Evolutionary conservation across 2,329 filamentous ascomycete species (phyloP), one percentile per base, ranked within the genome.

Genomic region (Pochonia chlamydosporia): DNA sequence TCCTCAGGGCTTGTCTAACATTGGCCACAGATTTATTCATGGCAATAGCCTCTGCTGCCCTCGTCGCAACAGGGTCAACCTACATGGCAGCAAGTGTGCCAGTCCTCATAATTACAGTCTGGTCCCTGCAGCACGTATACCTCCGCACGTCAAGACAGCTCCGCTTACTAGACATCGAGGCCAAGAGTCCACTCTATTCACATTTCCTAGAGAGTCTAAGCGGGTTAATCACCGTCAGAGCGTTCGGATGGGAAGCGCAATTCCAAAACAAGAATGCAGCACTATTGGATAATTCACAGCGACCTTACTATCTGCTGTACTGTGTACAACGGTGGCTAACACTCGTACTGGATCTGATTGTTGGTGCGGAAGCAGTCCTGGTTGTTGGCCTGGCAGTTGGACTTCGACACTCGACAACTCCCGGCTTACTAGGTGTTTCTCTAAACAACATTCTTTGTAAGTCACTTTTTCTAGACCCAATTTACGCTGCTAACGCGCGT

Each of bases 241-340:
- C 76, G 2, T 79, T 79, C 48, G 69, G 71, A 3, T 82, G 78
- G 78, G 63, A 73, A 31, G 55, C 61, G 2, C 56, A 61, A 5
- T 67, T 71, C 46, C 60, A 67, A 25, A 53, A 67, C 24, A 68
- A 68, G 49, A 76, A 74, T 46, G 58, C 71, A n/a, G 50, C 55
- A 4, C 63, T 76, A 0, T 60, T 82, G 2, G 72, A 81, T 49
- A 57, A 62, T 10, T 76, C 76, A 0, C 78, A 81, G 52, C 61
- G 67, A 25, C 76, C 78, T 1, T 75, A 73, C 43, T 82, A 82
- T 54, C 65, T 79, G 2, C 62, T 81, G 5, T 74, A 68, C 44
- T 71, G 70, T 25, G 68, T 78, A 14, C 78, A 82, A 55, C 66
- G 75, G 33, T 82, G 78, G 78, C 59, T 78, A 0, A 70, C 62